Evolutionary conservation across 345 rosid genomes (phyloP).

Genomic region (Noccaea bulbosa): DNA sequence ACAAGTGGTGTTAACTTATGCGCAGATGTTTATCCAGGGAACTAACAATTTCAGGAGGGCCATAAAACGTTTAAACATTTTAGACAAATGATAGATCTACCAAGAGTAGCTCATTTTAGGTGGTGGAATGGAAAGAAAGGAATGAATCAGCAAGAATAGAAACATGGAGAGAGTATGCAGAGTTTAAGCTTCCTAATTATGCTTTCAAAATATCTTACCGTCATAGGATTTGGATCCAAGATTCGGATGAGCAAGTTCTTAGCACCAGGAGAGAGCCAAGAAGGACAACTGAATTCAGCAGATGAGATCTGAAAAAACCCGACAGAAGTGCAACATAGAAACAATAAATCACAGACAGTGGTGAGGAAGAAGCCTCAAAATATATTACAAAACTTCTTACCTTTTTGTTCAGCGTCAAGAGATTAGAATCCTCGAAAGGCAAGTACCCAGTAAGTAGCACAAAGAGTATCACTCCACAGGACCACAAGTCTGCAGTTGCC

Average conservation of each 20-base stretch:
- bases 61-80: constrained; percentile 2
- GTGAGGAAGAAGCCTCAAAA: constrained; percentile 14
- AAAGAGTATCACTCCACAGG: constrained; percentile 98
- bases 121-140: not conserved
- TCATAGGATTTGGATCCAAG: constrained; percentile 88
- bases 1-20: not conserved
- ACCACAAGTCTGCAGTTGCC: constrained; percentile 88
- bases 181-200: not conserved
- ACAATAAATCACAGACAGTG: constrained; percentile 25
- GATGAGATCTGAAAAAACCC: constrained; percentile 66
- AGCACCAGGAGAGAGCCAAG: constrained; percentile 83
- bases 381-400: constrained; percentile 59
- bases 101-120: constrained; percentile 4
- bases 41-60: not conserved
- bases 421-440: constrained; percentile 94
- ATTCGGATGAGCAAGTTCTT: constrained; percentile 80
- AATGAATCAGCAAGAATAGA: not conserved
- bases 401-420: constrained; percentile 71
- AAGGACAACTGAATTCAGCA: constrained; percentile 84
- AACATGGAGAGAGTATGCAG: not conserved
- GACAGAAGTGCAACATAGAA: constrained; percentile 25
- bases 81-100: constrained; percentile 8
- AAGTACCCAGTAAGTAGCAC: constrained; percentile 87
- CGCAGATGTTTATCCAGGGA: constrained; percentile 1
- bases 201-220: constrained; percentile 57